A percentile compares a stretch with the other conserved stretches of the same genome.
These are phyloP conservation scores for Globisporangium spiculum DNA, from an alignment of 352 stramenopile genomes.

Conservation along the genomic window DNA sequence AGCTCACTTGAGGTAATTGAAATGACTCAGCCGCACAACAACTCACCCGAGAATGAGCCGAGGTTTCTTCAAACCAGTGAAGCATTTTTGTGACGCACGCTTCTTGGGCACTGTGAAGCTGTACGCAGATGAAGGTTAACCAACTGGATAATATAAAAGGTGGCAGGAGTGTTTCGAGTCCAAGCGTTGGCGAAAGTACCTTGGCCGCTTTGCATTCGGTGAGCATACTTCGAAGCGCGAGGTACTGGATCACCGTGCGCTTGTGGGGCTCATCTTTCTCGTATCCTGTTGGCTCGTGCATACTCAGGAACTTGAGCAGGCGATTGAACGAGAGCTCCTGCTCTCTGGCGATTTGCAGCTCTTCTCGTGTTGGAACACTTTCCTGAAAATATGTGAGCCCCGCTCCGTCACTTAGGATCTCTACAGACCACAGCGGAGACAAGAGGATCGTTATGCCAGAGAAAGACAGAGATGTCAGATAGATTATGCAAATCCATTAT, in stretches of 20 bases:
- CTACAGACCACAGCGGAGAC: slow-evolving; percentile 14
- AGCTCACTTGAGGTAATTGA: too few species aligned
- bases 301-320: slow-evolving; percentile 49
- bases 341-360: slow-evolving; percentile 32
- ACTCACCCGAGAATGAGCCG: slow-evolving; percentile 22
- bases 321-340: slow-evolving; percentile 41
- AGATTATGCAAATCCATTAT: neutral
- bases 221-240: slow-evolving; percentile 52
- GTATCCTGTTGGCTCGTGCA: slow-evolving; percentile 55
- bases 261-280: slow-evolving; percentile 59
- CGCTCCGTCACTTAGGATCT: slow-evolving; percentile 49
- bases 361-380: slow-evolving; percentile 29
- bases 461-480: neutral
- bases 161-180: neutral
- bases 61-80: slow-evolving; percentile 57
- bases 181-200: slow-evolving; percentile 18
- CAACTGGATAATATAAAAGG: neutral
- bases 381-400: slow-evolving; percentile 27
- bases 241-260: slow-evolving; percentile 42
- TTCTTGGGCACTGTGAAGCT: slow-evolving; percentile 47
- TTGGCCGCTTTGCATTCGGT: slow-evolving; percentile 52
- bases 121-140: neutral
- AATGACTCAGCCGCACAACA: neutral
- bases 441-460: neutral
- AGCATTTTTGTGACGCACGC: slow-evolving; percentile 47